Conservation (phyloP, 2,329 filamentous ascomycete genomes). For the Geosmithia flava region DNA sequence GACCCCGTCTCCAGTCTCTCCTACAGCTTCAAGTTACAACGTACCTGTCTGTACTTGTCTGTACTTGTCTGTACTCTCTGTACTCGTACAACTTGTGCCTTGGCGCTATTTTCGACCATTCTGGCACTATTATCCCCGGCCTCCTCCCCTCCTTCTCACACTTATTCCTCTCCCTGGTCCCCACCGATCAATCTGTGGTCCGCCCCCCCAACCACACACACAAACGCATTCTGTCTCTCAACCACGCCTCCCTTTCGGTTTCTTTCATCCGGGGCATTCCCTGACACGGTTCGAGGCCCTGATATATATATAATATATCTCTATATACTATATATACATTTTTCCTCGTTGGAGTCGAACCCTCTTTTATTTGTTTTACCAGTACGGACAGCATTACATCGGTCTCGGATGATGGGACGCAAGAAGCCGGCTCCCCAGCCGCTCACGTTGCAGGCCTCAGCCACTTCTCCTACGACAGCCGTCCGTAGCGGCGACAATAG, state of each 20-base stretch:
- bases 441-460: conserved; percentile 32
- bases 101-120: background rate
- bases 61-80: no score
- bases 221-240: background rate
- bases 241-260: background rate
- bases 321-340: background rate
- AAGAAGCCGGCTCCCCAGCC: conserved; percentile 44
- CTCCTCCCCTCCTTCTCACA: background rate
- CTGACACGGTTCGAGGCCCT: background rate
- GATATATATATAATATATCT: background rate
- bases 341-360: background rate
- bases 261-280: background rate
- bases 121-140: background rate
- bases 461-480: background rate
- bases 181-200: background rate
- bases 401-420: conserved; percentile 32
- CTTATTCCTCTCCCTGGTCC: background rate
- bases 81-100: background rate
- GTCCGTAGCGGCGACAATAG: conserved; percentile 4
- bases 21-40: no score
- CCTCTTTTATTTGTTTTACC: background rate
- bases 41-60: no score
- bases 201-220: background rate
- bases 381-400: background rate
- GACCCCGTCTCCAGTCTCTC: background rate